phyloP scores from a whole-genome alignment of 2,329 filamentous ascomycete species.

The Fusarium sublunatum region DNA sequence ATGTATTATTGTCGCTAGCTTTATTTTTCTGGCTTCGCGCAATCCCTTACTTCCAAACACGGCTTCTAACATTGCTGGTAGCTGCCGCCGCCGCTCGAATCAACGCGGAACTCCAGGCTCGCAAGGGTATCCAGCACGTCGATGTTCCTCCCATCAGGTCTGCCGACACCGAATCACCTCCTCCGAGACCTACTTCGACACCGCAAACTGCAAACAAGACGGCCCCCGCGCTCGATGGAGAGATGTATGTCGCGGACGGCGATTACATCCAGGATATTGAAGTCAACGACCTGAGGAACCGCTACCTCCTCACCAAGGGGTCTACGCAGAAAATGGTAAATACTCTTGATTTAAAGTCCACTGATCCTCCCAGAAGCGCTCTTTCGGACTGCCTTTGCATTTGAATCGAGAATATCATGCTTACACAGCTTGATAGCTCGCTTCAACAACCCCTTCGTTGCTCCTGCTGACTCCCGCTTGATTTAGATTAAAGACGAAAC shows the following conservation, averaged over 20 bases:
- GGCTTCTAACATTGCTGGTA: conserved; percentile 48
- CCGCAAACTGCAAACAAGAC: conserved; percentile 48
- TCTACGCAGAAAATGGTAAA: conserved; percentile 99
- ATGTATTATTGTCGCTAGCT: conserved; percentile 46
- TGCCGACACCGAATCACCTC: conserved; percentile 60
- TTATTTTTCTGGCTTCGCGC: conserved; percentile 12
- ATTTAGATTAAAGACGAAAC: conserved; percentile 99
- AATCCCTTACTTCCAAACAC: conserved; percentile 8
- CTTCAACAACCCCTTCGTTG: conserved; percentile 74
- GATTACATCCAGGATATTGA: conserved; percentile 99
- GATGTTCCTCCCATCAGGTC: conserved; percentile 85
- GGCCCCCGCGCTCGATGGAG: conserved; percentile 76
- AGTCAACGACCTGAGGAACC: conserved; percentile 96
- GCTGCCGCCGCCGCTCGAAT: conserved; percentile 91
- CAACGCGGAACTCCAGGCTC: conserved; percentile 84
- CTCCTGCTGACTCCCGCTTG: conserved; percentile 95
- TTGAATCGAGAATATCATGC: conserved; percentile 72
- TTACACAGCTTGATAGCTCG: conserved; percentile 77
- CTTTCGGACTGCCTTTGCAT: conserved; percentile 49
- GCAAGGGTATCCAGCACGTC: conserved; percentile 90
- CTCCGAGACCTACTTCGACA: conserved; percentile 53
- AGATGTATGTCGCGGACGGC: conserved; percentile 94
- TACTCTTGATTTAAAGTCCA: conserved; percentile 63
- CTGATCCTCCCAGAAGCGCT: conserved; percentile 53
- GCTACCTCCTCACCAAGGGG: conserved; percentile 96